These are phyloP conservation scores for Lichtheimia ornata DNA, from an alignment of 371 early-diverging fungal species.

Conservation along the genomic window DNA sequence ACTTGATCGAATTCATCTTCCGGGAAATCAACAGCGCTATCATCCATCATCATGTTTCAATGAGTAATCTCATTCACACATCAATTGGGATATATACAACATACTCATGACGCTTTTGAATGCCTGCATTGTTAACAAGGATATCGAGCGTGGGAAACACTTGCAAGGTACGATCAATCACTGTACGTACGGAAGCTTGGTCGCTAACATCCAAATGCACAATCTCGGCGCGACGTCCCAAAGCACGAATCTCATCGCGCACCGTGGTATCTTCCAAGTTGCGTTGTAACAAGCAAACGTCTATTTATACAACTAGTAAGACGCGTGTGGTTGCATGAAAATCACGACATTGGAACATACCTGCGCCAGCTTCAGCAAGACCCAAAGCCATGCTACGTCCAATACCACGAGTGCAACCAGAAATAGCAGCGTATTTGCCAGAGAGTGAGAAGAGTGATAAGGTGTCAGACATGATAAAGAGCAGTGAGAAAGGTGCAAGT, in stretches of 20 bases:
- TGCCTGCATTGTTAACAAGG: constrained; percentile 40
- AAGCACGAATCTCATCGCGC: constrained; percentile 22
- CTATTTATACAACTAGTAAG: not conserved
- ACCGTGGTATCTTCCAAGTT: constrained; percentile 17
- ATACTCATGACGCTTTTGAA: constrained; percentile 24
- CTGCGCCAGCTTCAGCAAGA: constrained; percentile 38
- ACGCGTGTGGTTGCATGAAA: too few species aligned
- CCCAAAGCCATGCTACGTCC: constrained; percentile 31
- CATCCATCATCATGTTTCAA: not conserved
- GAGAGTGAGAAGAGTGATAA: constrained; percentile 21
- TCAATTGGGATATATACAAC: not conserved
- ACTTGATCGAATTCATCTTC: constrained; percentile 37
- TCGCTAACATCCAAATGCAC: constrained; percentile 22
- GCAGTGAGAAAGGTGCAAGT: not conserved
- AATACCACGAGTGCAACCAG: constrained; percentile 37
- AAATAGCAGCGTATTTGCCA: constrained; percentile 29
- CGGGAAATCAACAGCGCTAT: constrained; percentile 28
- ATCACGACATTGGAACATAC: constrained; percentile 11
- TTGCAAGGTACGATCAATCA: constrained; percentile 20
- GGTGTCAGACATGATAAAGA: not conserved
- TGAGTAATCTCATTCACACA: too few species aligned
- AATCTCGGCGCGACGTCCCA: constrained; percentile 30
- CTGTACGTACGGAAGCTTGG: constrained; percentile 17
- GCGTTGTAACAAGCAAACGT: constrained; percentile 33
- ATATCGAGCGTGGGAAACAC: constrained; percentile 30